Evolutionary conservation across 2,329 filamentous ascomycete species (phyloP), one percentile per base, ranked within the genome.

Genomic region (Claviceps monticola): DNA sequence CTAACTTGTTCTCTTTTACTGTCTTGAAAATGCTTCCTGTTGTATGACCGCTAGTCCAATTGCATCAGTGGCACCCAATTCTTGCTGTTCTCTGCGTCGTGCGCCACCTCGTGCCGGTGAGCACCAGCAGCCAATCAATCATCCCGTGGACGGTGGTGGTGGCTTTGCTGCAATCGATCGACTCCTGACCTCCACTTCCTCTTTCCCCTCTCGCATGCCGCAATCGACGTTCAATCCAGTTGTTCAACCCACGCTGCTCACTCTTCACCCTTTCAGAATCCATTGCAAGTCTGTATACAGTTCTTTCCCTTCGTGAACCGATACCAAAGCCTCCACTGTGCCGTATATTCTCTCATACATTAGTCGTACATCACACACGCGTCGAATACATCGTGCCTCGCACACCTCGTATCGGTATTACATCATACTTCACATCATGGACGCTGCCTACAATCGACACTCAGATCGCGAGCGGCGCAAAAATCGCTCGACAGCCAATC

Each of bases 361-460:
- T 34, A 1, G 4, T 34, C 11, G 29, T 34, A 3, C 29, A 34
- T 34, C 29, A 9, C 9, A 34, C 29, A 34, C 29, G 29, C 29
- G 4, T 3, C 29, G 29, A 34, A 34, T 34, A 34, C 29, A 11
- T 34, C 17, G 9, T 42, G n/a, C 17, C 17, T 19, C 9, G 6
- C 11, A 21, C 9, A 21, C 19, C 6, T 44, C 19, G 9, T 23
- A 23, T 29, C 14, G 39, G n/a, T 9, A 34, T 19, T 44, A 6
- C 16, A 21, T 11, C 37, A 16, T 21, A 13, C 6, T 11, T 8
- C 21, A 21, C 54, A 56, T 51, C 54, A 64, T 83, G 79, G 80
- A 83, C 57, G 69, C 75, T 55, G 76, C 77, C 54, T 82, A 79
- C 63, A 79, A 78, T 56, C 79, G 79, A 57, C 77, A 82, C 61